Evolutionary conservation across 1,139 yeast genomes (phyloP), one percentile per base, ranked within the genome.

Genomic region (Diutina rugosa): DNA sequence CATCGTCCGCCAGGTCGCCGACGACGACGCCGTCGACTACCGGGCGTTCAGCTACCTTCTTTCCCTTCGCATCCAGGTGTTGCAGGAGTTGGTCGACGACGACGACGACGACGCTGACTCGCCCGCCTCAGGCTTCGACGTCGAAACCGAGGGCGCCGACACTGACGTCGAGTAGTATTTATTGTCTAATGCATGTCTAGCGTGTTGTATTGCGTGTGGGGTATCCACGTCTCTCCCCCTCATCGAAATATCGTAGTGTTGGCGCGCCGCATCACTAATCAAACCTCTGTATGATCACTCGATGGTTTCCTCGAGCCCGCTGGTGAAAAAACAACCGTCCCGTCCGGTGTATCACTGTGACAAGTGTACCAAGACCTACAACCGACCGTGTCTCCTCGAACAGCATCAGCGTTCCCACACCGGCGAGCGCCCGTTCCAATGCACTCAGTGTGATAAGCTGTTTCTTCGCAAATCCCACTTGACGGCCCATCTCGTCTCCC

Each of bases 381-480:
- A 87, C 14, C 78, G 91, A 57, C 97, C 98, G 0, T 85, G 95
- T 7, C 74, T 90, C 41, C 72, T 93, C 55, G 88, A 86, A 51
- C 97, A 90, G 64, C 99, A 91, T 66, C 76, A 76, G 61, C 73
- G 95, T 46, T 71, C 89, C 0, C 99, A 93, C 65, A 80, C 87
- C 2, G 88, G 89, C 58, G 84, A 85, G 56, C 74, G 95, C 56
- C 96, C 96, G 0, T 91, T 82, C 65, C 66, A 66, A 55, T 93
- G 99, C 66, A 66, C 69, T 9, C 76, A 70, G 6, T 93, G 99
- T 67, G 75, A 71, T 1, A 82, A 81, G 61, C 71, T 85, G 0
- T 93, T 90, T 64, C 72, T 82, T 26, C 77, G 97, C 56, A 87
- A 86, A 61, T 82, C 90, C 14, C 98, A 93, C 69, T 71, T 93